Evolutionary conservation across 2,329 filamentous ascomycete species (phyloP).

Genomic region (Metarhizium humberi): DNA sequence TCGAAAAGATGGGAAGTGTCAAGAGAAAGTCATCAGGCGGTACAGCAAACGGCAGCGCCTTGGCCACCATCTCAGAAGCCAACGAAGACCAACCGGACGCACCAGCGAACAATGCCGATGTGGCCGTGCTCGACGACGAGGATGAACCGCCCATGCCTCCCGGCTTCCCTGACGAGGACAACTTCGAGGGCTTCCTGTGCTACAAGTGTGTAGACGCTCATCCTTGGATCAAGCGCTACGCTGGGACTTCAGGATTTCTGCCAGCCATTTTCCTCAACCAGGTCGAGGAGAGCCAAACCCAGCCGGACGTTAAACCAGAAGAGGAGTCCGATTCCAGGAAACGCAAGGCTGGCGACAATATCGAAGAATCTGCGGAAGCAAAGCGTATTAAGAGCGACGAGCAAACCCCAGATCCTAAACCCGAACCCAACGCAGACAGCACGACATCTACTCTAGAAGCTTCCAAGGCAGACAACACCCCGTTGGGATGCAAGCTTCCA

Average conservation of each 20-base stretch:
- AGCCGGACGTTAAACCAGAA: background rate
- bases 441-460: background rate
- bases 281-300: background rate
- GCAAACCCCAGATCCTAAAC: background rate
- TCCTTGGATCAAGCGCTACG: constrained; percentile 88
- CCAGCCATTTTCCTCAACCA: constrained; percentile 50
- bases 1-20: constrained; percentile 39
- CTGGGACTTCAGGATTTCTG: constrained; percentile 70
- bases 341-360: constrained; percentile 54
- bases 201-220: constrained; percentile 85
- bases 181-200: constrained; percentile 85
- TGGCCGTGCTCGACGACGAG: constrained; percentile 35
- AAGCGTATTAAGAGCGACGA: constrained; percentile 46
- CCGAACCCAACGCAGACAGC: background rate
- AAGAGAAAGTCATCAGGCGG: constrained; percentile 18
- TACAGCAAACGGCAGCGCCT: constrained; percentile 12
- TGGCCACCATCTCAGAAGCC: constrained; percentile 43
- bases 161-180: constrained; percentile 81
- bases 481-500: constrained; percentile 46
- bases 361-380: constrained; percentile 21
- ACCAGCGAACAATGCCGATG: constrained; percentile 11
- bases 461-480: constrained; percentile 3
- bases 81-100: constrained; percentile 23
- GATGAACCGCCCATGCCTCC: constrained; percentile 63
- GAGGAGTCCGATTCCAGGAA: constrained; percentile 40